Base-by-base conservation (phyloP, 148 eudicot species). In the Camellia japonica region DNA sequence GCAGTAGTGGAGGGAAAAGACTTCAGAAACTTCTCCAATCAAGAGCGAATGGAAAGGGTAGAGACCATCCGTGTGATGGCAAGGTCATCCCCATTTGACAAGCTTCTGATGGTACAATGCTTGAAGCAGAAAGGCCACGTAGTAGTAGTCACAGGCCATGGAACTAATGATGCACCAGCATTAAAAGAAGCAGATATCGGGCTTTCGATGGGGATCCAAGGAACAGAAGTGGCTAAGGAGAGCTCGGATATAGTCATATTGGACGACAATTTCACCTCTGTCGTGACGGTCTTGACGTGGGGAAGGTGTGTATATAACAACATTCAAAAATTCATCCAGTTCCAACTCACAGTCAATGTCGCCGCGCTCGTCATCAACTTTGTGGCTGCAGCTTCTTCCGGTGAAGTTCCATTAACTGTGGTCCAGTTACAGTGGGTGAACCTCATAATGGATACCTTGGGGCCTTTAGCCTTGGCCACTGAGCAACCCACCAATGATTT, bases 201-300 rank as follows among this genome's bases (percentile, higher is more conserved):
- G 55, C 83, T 88, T 58, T 80, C 89, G 9, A 86, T 88, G 91
- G 91, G 91, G 12, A 86, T 88, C 63, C 81, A 76, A 38, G 90
- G 90, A n/a, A 88, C 90, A 0, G 88, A 86, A 82, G 90, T 88
- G 5, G 89, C 90, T 8, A 88, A 88, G 71, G 89, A 88, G 77
- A 84, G 89, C 75, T 88, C 90, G 2, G 90, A 88, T 66, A 88
- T 88, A 47, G 82, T 88, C 64, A 88, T 86, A 76, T 71, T 88
- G 68, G 91, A 86, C 68, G 88, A 88, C 65, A 78, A 88, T 69
- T 88, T 88, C 66, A 66, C 85, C 63, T 88, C 90, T 5, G 82
- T 88, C 63, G 87, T 88, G 49, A 87, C 83, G 0, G 80, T 83
- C n/a, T 52, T 83, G 61, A 79, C 78, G 68, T 87, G 89, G 89